Conservation (phyloP, 805 yeast genomes). For the Millerozyma miso region DNA sequence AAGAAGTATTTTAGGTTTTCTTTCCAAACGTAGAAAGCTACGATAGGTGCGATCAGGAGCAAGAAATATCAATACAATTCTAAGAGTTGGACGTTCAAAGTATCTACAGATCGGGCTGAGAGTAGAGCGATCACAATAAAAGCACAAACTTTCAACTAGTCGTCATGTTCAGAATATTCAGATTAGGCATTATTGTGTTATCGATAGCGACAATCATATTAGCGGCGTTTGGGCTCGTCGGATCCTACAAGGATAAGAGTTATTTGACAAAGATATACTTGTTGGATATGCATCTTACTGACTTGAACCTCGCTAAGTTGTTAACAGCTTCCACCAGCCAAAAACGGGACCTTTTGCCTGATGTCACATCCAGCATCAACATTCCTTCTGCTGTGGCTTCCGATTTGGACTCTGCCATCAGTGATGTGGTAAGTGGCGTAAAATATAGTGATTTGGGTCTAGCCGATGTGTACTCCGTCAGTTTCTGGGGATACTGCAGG, state of each 20-base stretch:
- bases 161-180: conserved; percentile 28
- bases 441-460: conserved; percentile 32
- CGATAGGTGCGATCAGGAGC: no score
- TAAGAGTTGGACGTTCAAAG: no score
- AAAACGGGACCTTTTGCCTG: not conserved
- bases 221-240: conserved; percentile 33
- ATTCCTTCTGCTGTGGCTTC: conserved; percentile 1
- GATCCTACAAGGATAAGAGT: conserved; percentile 32
- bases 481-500: conserved; percentile 43
- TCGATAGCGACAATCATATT: conserved; percentile 29
- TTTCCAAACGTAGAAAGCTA: no score
- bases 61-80: no score
- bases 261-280: conserved; percentile 34
- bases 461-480: conserved; percentile 35
- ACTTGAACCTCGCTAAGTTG: conserved; percentile 28
- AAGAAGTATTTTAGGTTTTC: no score
- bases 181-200: conserved; percentile 28
- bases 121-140: no score
- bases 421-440: conserved; percentile 15
- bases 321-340: conserved; percentile 10
- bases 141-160: no score
- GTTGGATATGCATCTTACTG: conserved; percentile 30
- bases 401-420: conserved; percentile 12
- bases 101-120: no score
- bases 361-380: not conserved